Conservation (phyloP, 148 eudicot genomes). For the Heliamphora exappendiculata region DNA sequence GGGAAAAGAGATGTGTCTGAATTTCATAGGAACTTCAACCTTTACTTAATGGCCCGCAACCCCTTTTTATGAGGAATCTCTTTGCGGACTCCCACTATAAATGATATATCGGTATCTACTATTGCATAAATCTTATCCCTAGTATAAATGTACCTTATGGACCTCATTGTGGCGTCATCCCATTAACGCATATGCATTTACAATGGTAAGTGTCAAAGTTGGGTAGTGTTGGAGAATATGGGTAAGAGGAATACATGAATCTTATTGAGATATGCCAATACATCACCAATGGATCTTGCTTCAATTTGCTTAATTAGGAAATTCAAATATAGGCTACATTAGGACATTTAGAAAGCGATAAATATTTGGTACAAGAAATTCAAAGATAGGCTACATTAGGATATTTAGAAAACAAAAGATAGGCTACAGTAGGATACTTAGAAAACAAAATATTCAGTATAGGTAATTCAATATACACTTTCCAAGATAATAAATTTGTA, state of each 20-base stretch:
- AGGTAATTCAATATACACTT: background rate
- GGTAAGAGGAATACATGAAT: background rate
- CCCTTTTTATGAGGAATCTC: background rate
- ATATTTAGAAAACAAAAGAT: background rate
- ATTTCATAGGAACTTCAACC: background rate
- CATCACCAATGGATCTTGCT: background rate
- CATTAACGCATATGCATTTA: background rate
- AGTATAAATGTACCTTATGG: background rate
- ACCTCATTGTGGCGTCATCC: background rate
- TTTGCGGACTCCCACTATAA: background rate
- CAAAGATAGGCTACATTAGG: background rate
- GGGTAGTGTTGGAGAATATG: background rate
- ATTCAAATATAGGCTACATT: background rate
- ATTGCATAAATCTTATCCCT: background rate
- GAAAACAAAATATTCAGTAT: background rate
- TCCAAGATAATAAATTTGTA: background rate
- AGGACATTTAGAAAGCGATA: background rate
- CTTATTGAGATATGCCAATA: background rate
- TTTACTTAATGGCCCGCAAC: too few relatives aligned
- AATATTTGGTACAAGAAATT: background rate
- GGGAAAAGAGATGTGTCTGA: background rate
- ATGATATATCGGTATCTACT: background rate
- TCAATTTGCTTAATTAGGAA: background rate
- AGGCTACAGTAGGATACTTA: background rate
- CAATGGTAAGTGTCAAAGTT: background rate